Evolutionary conservation across 352 stramenopile genomes (phyloP), one percentile per base, ranked within the genome.

Genomic region (Globisporangium nagaii): DNA sequence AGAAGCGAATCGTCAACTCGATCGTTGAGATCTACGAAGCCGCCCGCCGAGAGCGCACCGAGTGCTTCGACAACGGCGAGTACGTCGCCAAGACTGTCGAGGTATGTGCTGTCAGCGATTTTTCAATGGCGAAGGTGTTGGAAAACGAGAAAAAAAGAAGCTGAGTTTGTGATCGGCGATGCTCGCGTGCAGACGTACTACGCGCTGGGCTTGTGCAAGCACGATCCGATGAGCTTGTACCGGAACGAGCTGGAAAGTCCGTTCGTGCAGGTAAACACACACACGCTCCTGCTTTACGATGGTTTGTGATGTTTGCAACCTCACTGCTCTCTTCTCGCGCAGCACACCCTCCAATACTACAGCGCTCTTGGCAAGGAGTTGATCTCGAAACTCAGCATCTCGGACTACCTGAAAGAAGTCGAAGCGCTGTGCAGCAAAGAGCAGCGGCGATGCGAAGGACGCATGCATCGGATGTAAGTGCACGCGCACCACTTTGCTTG

Each of bases 191-290:
- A 94, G 84, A 90, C 84, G 9, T 93, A 88, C 53, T 88, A 88
- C 49, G 72, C 79, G 32, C 56, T 94, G 20, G 81, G 79, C 13
- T 52, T 86, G 9, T 87, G 84, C 42, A 79, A 77, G 63, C 79
- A 86, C 43, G 84, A 94, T 52, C 65, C 86, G 35, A 86, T 93
- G 75, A 86, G 72, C 31, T 58, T 94, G 13, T 94, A 94, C 48
- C 71, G 80, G 28, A 79, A 90, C 58, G 76, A 93, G 34, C 56
- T 94, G 1, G 84, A 94, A 60, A 55, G 68, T 3, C 75, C 72
- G 11, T 91, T 94, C 49, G 58, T 94, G 2, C 63, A 78, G 63
- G 80, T 88, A 58, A 32, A 6, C 4, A 9, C 22, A 19, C 11
- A n/a, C 41, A 47, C n/a, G n/a, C n/a, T n/a, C n/a, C n/a, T n/a